These are phyloP conservation scores for Arthrocladium fulminans DNA, from an alignment of 2,329 filamentous ascomycete species.

Conservation along the genomic window DNA sequence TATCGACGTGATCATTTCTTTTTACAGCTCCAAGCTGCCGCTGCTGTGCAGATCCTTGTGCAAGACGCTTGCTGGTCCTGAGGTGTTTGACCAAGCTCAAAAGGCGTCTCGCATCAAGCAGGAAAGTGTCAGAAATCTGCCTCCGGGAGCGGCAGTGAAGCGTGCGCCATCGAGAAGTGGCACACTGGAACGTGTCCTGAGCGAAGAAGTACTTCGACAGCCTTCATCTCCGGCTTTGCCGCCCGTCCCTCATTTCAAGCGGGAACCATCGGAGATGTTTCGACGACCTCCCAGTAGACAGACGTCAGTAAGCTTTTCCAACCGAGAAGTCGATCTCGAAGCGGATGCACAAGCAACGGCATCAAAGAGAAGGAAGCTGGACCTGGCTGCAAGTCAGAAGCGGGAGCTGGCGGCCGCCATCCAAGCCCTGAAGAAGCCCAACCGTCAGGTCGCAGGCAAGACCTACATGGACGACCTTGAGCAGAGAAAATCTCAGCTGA, in stretches of 20 bases:
- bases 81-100: constrained; percentile 29
- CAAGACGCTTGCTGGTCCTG: constrained; percentile 39
- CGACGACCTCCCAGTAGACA: constrained; percentile 34
- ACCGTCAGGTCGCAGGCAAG: constrained; percentile 37
- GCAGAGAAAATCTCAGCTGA: constrained; percentile 32
- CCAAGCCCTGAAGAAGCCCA: constrained; percentile 38
- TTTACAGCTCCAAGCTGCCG: constrained; percentile 40
- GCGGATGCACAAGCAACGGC: constrained; percentile 38
- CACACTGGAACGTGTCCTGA: constrained; percentile 39
- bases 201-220: constrained; percentile 31
- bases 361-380: constrained; percentile 38
- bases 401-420: constrained; percentile 42
- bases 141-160: constrained; percentile 19
- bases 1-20: constrained; percentile 42
- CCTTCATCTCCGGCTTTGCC: constrained; percentile 28
- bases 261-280: constrained; percentile 35
- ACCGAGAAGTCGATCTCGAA: constrained; percentile 42
- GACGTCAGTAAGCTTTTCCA: constrained; percentile 36
- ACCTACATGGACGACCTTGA: constrained; percentile 37
- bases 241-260: constrained; percentile 27
- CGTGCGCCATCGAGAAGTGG: constrained; percentile 26
- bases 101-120: constrained; percentile 27
- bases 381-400: constrained; percentile 38
- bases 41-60: constrained; percentile 39
- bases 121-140: background rate